phyloP scores from a whole-genome alignment of 371 early-diverging fungal genomes.

The Capniomyces stellatus region DNA sequence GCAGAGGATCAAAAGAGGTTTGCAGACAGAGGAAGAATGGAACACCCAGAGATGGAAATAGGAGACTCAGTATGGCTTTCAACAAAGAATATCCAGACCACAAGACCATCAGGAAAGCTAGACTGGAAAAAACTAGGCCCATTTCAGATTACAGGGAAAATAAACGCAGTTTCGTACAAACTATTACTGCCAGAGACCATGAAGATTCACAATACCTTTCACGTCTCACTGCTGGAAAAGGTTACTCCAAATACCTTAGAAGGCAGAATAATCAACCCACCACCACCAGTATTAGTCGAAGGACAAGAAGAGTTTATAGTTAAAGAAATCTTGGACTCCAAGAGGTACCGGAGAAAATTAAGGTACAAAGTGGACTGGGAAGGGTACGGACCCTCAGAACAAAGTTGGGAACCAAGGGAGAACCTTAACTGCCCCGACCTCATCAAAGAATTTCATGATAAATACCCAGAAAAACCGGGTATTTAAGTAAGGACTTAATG shows the following conservation, averaged over 20 bases:
- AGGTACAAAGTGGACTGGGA: not conserved
- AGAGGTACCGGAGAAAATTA: not conserved
- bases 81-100: conserved; percentile 1
- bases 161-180: not conserved
- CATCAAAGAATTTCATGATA: conserved; percentile 1
- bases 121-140: conserved; percentile 1
- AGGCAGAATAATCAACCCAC: not conserved
- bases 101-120: not conserved
- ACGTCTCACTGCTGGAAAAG: not conserved
- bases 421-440: not conserved
- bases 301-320: conserved; percentile 1
- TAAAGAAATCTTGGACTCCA: conserved; percentile 1
- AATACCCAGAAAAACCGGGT: not conserved
- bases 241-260: not conserved
- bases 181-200: not conserved
- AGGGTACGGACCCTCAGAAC: not conserved
- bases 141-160: not conserved
- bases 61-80: conserved; percentile 3
- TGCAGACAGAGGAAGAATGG: not conserved
- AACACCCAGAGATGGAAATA: not conserved
- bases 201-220: conserved; percentile 3
- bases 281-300: not conserved
- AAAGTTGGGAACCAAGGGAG: conserved; percentile 3
- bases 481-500: no score
- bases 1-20: not conserved